Conservation (phyloP, 2,329 filamentous ascomycete species). For the Penicillium sp. region DNA sequence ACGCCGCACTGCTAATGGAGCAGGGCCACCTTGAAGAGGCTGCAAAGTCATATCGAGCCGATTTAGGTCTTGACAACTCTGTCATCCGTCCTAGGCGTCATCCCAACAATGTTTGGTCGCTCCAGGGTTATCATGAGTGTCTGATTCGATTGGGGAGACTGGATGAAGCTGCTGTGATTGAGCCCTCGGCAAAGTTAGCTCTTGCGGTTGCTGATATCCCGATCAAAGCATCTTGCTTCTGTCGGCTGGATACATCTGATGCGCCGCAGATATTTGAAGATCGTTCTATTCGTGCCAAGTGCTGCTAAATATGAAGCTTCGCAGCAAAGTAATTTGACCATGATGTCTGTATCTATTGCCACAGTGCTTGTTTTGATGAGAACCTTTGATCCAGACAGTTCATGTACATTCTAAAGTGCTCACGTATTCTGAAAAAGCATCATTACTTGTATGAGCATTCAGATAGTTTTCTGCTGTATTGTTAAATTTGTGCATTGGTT, state of each 20-base stretch:
- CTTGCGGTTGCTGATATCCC: conserved; percentile 59
- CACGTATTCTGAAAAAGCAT: no score
- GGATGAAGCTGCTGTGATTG: conserved; percentile 48
- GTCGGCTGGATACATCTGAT: conserved; percentile 34
- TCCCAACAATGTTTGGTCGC: conserved; percentile 71
- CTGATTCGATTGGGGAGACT: conserved; percentile 54
- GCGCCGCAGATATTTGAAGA: conserved; percentile 4
- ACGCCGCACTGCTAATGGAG: conserved; percentile 67
- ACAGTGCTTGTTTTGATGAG: no score
- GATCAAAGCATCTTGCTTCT: conserved; percentile 61
- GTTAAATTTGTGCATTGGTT: no score
- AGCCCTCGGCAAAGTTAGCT: conserved; percentile 52
- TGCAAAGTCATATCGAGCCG: conserved; percentile 56
- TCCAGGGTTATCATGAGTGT: conserved; percentile 73
- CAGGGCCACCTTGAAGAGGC: conserved; percentile 60
- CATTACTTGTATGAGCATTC: no score
- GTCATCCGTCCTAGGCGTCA: conserved; percentile 65
- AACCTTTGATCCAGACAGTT: no score
- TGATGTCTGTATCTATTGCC: no score
- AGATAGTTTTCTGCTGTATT: no score
- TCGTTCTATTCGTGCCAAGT: not conserved
- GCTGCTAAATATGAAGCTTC: not conserved
- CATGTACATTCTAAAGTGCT: no score
- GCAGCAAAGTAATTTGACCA: no score
- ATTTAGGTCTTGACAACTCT: conserved; percentile 59